Evolutionary conservation across 1,284 basidiomycete species (phyloP).

Genomic region (Microbotryum saponariae): DNA sequence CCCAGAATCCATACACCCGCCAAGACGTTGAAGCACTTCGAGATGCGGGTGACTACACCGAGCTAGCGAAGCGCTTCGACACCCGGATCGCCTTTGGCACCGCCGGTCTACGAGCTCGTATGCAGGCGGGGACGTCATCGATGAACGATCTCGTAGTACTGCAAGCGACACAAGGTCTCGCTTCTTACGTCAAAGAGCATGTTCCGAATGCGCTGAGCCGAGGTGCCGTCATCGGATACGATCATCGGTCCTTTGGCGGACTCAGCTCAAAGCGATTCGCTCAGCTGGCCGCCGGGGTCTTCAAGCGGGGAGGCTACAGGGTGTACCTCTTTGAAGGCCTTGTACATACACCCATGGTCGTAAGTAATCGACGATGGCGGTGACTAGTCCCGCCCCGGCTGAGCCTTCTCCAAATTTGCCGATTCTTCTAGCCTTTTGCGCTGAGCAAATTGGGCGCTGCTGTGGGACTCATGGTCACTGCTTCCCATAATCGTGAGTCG

Average conservation of each 20-base stretch:
- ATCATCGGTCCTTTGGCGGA: conserved; percentile 57
- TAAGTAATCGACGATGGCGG: conserved; percentile 23
- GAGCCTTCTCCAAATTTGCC: background rate
- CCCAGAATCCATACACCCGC: conserved; percentile 53
- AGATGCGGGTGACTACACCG: conserved; percentile 45
- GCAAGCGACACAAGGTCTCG: conserved; percentile 48
- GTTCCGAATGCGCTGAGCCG: conserved; percentile 51
- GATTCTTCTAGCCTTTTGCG: conserved; percentile 56
- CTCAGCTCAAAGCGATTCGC: conserved; percentile 71
- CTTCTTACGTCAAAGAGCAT: conserved; percentile 49
- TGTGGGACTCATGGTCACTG: conserved; percentile 77
- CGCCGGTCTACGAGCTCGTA: conserved; percentile 67
- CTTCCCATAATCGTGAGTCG: conserved; percentile 25
- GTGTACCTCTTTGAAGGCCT: conserved; percentile 62
- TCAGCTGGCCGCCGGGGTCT: conserved; percentile 59
- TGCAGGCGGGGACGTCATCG: conserved; percentile 74
- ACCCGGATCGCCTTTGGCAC: conserved; percentile 74
- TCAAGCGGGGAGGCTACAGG: conserved; percentile 56
- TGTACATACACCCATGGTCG: conserved; percentile 71
- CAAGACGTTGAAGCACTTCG: conserved; percentile 52
- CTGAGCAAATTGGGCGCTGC: conserved; percentile 59
- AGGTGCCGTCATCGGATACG: conserved; percentile 63
- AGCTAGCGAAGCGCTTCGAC: conserved; percentile 57
- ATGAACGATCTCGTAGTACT: conserved; percentile 80
- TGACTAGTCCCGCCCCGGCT: background rate